phyloP scores from a whole-genome alignment of 139 green algal species.

The Eudorina sp. region DNA sequence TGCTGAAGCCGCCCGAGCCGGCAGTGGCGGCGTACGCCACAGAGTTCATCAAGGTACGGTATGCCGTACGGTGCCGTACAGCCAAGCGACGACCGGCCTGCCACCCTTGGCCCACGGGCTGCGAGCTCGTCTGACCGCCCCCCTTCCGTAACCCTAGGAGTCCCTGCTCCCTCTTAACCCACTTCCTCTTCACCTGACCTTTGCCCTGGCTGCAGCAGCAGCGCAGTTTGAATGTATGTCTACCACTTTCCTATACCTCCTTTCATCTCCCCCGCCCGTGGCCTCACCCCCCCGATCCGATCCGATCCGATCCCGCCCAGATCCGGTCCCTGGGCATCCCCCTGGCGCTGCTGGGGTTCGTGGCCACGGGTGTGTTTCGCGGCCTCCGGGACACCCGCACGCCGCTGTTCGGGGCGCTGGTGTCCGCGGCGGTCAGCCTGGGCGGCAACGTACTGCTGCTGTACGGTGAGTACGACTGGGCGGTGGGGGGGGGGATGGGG shows the following conservation, averaged over 20 bases:
- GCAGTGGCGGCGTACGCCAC: slow-evolving; percentile 60
- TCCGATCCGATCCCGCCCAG: too few relatives aligned
- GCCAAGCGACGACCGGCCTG: too few relatives aligned
- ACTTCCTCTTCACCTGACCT: too few relatives aligned
- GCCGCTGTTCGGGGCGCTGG: slow-evolving; percentile 58
- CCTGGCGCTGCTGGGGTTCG: slow-evolving; percentile 67
- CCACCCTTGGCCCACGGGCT: too few relatives aligned
- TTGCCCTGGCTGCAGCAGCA: too few relatives aligned
- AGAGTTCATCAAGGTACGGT: slow-evolving; percentile 60
- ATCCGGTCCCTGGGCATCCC: slow-evolving; percentile 59
- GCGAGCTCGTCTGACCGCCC: too few relatives aligned
- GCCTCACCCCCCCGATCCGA: not conserved
- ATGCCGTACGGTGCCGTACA: too few relatives aligned
- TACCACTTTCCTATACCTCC: too few relatives aligned
- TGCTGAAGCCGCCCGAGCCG: slow-evolving; percentile 58
- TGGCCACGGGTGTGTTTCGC: slow-evolving; percentile 69
- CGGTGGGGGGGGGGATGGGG: not conserved
- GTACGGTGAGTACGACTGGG: slow-evolving; percentile 6
- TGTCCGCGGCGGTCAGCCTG: slow-evolving; percentile 43
- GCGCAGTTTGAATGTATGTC: too few relatives aligned
- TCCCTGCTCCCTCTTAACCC: too few relatives aligned
- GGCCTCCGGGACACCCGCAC: slow-evolving; percentile 76
- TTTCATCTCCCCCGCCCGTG: not conserved
- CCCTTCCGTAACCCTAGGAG: too few relatives aligned
- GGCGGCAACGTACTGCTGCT: slow-evolving; percentile 61